Base-by-base conservation (phyloP, 176 grass and related monocot species). In the Aegilops longissima region DNA sequence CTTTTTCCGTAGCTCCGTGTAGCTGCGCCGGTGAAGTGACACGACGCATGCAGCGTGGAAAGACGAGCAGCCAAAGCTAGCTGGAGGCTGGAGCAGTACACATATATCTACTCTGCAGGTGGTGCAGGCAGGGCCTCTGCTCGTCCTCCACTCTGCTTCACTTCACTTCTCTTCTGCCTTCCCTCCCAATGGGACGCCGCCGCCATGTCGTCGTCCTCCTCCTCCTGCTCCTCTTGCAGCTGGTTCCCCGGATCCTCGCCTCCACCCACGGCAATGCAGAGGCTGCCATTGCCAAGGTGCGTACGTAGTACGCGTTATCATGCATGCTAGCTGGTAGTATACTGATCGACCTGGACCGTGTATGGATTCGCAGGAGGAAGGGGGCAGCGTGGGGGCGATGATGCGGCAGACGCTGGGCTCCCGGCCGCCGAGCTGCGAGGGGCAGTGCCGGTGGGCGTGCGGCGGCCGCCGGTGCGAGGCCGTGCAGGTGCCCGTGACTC, bases 381-480 rank as follows among this genome's bases (percentile, higher is more conserved):
- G 8, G 11, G 68, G 56, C 5, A 42, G 30, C 54, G 36, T 54
- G 9, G 49, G 23, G 61, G 21, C 18, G 2, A 23, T 12, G 63
- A 52, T 17, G 78, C 44, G 49, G 61, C 14, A 74, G 71, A 45
- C 4, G 79, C 72, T 66, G 1, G 84, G 89, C 1, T 90, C 89
- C 12, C 47, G 54, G 66, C 89, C 84, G 80, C 89, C 89, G 89
- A 90, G 73, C 88, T 90, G 84, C 79, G 84, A 59, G 73, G 84
- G 88, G 84, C 49, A 64, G 66, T 90, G 88, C 73, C 56, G 54
- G 54, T 86, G 79, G 54, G 65, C 73, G 65, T 86, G 88, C 80
- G 65, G 88, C 80, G 65, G 49, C 38, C 78, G 88, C 49, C 87
- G 77, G 5, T 90, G 88, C 84, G 84, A 79, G 29, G 84, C 88